Evolutionary conservation across 176 grass and related monocot genomes (phyloP).

Genomic region (Triticum urartu): DNA sequence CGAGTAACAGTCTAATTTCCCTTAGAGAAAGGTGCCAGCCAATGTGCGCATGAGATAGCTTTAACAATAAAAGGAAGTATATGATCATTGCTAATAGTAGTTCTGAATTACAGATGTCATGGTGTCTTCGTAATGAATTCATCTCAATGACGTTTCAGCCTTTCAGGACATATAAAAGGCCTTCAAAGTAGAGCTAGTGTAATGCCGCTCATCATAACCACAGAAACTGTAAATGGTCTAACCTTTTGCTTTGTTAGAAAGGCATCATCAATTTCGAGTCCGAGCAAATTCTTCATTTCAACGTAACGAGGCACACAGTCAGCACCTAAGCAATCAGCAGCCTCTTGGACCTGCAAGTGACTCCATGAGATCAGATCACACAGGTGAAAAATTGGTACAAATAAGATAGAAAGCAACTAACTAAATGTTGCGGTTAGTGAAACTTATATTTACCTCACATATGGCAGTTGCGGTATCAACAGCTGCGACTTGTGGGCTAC

Average conservation of each 20-base stretch:
- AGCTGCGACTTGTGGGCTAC: constrained; percentile 76
- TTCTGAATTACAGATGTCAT: not conserved
- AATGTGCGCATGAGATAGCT: not conserved
- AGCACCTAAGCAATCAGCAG: constrained; percentile 86
- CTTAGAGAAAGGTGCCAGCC: not conserved
- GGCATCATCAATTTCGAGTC: constrained; percentile 66
- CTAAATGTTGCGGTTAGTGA: not conserved
- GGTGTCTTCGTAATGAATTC: not conserved
- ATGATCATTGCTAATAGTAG: not conserved
- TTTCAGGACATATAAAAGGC: not conserved
- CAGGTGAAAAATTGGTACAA: not conserved
- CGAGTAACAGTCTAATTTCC: not conserved
- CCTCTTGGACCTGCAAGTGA: constrained; percentile 77
- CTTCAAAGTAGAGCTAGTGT: not conserved
- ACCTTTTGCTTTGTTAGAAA: constrained; percentile 73
- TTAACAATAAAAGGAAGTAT: not conserved
- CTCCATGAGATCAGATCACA: not conserved
- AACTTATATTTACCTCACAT: constrained; percentile 61
- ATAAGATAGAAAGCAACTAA: not conserved
- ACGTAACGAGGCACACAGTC: constrained; percentile 82
- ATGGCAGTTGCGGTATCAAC: constrained; percentile 77
- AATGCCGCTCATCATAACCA: not conserved
- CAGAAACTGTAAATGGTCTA: not conserved
- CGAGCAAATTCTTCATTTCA: constrained; percentile 72
- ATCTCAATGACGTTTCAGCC: not conserved